Percentiles rank a stretch among this genome's conserved stretches.
Evolutionary conservation across 805 yeast genomes (phyloP).

Genomic region (Kodamaea fukazawae): DNA sequence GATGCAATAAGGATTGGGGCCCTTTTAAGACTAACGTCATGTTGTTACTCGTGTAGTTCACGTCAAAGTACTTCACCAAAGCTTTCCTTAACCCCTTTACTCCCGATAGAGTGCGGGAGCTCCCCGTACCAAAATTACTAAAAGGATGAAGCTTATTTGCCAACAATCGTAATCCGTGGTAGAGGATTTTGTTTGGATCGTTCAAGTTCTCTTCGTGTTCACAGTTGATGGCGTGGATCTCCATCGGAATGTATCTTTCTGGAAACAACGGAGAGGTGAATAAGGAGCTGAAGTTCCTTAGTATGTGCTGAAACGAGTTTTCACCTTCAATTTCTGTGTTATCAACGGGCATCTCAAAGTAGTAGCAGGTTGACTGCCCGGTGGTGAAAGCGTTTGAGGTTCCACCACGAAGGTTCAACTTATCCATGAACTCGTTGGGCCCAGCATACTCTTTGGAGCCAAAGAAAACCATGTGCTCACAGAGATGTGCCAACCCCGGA

Average conservation of each 20-base stretch:
- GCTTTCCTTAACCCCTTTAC: conserved; percentile 32
- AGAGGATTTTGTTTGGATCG: conserved; percentile 44
- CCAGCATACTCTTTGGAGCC: conserved; percentile 57
- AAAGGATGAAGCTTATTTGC: conserved; percentile 52
- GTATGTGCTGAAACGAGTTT: conserved; percentile 43
- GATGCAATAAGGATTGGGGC: conserved; percentile 58
- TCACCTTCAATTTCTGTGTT: conserved; percentile 22
- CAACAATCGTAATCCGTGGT: conserved; percentile 57
- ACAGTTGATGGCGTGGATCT: conserved; percentile 59
- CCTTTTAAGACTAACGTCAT: conserved; percentile 63
- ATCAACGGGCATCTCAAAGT: conserved; percentile 56
- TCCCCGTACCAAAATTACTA: conserved; percentile 65
- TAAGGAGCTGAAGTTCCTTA: conserved; percentile 50
- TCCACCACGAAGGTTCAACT: conserved; percentile 52
- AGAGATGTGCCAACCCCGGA: conserved; percentile 85
- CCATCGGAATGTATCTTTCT: conserved; percentile 41
- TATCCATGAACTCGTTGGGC: conserved; percentile 44
- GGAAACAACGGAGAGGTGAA: conserved; percentile 53
- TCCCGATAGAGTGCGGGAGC: conserved; percentile 43
- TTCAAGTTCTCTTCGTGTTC: conserved; percentile 61
- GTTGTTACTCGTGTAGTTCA: conserved; percentile 44
- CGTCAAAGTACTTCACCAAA: conserved; percentile 38
- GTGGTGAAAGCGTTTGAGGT: conserved; percentile 65
- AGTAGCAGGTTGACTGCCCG: conserved; percentile 63
- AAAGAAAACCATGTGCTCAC: conserved; percentile 64